A percentile compares a stretch with the other conserved stretches of the same genome.
Conservation (phyloP, 371 early-diverging fungal species). For the Mortierella sp. region DNA sequence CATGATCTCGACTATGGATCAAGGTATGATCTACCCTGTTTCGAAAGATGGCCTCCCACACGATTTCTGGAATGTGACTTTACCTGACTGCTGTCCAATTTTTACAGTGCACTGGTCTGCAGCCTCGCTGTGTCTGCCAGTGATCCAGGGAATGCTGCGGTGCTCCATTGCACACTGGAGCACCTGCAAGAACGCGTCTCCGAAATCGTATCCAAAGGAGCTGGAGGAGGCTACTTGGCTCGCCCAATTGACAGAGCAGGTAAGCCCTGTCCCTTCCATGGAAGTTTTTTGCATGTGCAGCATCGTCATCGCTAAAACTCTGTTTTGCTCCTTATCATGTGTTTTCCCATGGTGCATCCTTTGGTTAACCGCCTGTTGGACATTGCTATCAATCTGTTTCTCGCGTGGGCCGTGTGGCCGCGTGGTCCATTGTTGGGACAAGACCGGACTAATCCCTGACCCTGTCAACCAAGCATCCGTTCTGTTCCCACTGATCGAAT, state of each 20-base stretch:
- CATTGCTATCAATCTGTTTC: background rate
- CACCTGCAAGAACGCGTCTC: slow-evolving; percentile 36
- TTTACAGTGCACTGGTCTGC: slow-evolving; percentile 18
- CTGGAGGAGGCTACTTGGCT: slow-evolving; percentile 43
- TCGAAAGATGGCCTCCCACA: too few relatives aligned
- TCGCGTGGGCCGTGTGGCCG: background rate
- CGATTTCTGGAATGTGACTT: too few relatives aligned
- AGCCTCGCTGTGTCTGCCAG: slow-evolving; percentile 31
- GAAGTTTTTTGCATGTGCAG: background rate
- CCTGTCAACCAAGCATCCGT: slow-evolving; percentile 38
- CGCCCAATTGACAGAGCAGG: slow-evolving; percentile 41
- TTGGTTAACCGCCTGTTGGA: background rate
- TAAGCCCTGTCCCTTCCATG: background rate
- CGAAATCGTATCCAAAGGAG: slow-evolving; percentile 44
- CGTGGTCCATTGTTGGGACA: background rate
- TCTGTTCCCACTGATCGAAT: slow-evolving; percentile 40
- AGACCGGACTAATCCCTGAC: slow-evolving; percentile 48
- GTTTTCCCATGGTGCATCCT: background rate
- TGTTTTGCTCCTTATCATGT: background rate
- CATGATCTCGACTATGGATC: slow-evolving; percentile 31
- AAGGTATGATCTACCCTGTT: slow-evolving; percentile 16
- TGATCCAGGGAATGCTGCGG: slow-evolving; percentile 45
- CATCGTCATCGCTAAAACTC: background rate
- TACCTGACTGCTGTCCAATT: background rate
- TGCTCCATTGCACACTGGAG: slow-evolving; percentile 50